Evolutionary conservation across 163 green algal species (phyloP), one percentile per base, ranked within the genome.

Genomic region (Scenedesmus sp.): DNA sequence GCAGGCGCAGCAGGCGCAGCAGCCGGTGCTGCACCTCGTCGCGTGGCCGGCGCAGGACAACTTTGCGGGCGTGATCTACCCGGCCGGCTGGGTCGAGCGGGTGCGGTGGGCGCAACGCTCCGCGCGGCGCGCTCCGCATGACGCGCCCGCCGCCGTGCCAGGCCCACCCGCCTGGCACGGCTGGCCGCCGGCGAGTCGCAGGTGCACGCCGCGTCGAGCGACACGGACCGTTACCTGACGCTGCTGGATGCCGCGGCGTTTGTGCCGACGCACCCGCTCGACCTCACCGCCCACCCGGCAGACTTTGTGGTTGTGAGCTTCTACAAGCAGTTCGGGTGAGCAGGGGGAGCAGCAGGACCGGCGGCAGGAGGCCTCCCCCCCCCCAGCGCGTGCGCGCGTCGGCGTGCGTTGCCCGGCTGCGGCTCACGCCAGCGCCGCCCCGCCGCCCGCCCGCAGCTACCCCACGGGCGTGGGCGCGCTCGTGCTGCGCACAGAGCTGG

Each of bases 301-400:
- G 92, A 97, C 81, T 96, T 95, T 84, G 91, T 97, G 14, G 69
- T 78, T 13, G 47, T 94, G 6, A 91, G 85, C 31, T 96, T 97
- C 82, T 97, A 96, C 89, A 96, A 96, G 84, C 78, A 74, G 48
- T 74, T 81, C 67, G 74, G 74, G 51, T 60, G 51, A 7, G 51
- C 51, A 6, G 51, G 22, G 22, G 51, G 6, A 33, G 51, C 51
- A 47, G 39, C 39, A 47, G 39, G 39, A n/a, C n/a, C n/a, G n/a
- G n/a, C n/a, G n/a, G n/a, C n/a, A n/a, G n/a, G n/a, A n/a, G n/a
- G n/a, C n/a, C n/a, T n/a, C n/a, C n/a, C n/a, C n/a, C n/a, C n/a
- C n/a, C n/a, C n/a, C n/a, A n/a, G n/a, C n/a, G n/a, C n/a, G n/a
- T n/a, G n/a, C n/a, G n/a, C n/a, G n/a, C n/a, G n/a, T n/a, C n/a